phyloP scores from a whole-genome alignment of 345 rosid genomes.

The Eucalyptus victrix region DNA sequence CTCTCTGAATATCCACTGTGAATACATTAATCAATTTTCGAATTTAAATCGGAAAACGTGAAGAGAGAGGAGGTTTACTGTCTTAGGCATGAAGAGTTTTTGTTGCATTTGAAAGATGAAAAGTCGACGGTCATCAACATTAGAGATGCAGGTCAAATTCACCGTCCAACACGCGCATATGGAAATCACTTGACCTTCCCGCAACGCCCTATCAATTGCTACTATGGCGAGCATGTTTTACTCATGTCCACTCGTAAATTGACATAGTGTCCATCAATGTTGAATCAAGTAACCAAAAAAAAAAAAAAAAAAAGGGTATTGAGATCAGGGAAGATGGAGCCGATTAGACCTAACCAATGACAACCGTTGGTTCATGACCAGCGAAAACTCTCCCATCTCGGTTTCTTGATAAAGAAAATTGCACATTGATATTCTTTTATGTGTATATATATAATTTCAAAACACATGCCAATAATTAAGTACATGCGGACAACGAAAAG shows the following conservation, averaged over 20 bases:
- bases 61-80: neutral
- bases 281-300: neutral
- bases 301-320: neutral
- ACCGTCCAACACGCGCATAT: rapidly evolving
- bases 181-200: neutral
- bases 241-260: neutral
- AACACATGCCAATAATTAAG: neutral
- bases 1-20: neutral
- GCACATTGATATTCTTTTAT: neutral
- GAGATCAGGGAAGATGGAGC: neutral
- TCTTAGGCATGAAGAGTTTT: neutral
- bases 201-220: neutral
- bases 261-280: neutral
- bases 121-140: neutral
- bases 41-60: neutral
- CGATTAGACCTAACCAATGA: no score
- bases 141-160: neutral
- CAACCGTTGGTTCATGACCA: no score
- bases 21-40: neutral
- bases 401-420: neutral
- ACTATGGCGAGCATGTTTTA: neutral
- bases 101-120: neutral
- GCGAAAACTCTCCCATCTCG: neutral
- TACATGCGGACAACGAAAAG: neutral
- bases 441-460: neutral